phyloP scores from a whole-genome alignment of 2,329 filamentous ascomycete species.

The Fusarium globosum region DNA sequence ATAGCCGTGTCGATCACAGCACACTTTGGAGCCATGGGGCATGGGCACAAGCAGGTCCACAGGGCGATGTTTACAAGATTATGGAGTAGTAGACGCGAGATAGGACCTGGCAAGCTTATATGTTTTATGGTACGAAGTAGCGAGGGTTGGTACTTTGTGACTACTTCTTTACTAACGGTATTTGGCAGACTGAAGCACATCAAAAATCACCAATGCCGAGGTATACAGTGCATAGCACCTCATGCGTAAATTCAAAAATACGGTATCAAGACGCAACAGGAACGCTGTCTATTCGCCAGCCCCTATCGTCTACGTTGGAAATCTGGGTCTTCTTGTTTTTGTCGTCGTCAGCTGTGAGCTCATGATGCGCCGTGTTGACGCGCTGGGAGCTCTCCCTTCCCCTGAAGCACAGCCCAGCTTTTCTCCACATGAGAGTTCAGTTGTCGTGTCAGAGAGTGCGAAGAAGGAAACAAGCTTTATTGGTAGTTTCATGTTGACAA shows the following conservation, averaged over 20 bases:
- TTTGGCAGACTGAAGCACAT: background rate
- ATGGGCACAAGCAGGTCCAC: background rate
- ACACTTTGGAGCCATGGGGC: background rate
- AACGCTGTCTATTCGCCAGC: conserved; percentile 5
- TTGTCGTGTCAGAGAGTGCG: background rate
- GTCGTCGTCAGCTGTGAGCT: conserved; percentile 32
- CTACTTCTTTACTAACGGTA: background rate
- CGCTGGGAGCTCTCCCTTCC: background rate
- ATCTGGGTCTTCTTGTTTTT: conserved; percentile 10
- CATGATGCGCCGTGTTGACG: conserved; percentile 11
- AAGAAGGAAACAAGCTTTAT: conserved; percentile 10
- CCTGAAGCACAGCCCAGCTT: background rate
- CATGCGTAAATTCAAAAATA: background rate
- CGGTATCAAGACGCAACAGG: conserved; percentile 6
- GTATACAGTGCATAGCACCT: background rate
- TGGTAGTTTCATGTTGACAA: conserved; percentile 24
- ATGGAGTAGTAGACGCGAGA: background rate
- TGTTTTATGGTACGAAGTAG: background rate
- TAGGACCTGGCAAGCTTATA: background rate
- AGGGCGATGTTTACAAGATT: background rate
- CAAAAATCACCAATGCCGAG: background rate
- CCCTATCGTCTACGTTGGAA: background rate
- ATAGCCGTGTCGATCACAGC: background rate
- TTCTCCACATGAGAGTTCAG: background rate
- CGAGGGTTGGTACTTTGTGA: background rate